phyloP scores from a whole-genome alignment of 2,329 filamentous ascomycete species.

The Xenoacremonium recifei region DNA sequence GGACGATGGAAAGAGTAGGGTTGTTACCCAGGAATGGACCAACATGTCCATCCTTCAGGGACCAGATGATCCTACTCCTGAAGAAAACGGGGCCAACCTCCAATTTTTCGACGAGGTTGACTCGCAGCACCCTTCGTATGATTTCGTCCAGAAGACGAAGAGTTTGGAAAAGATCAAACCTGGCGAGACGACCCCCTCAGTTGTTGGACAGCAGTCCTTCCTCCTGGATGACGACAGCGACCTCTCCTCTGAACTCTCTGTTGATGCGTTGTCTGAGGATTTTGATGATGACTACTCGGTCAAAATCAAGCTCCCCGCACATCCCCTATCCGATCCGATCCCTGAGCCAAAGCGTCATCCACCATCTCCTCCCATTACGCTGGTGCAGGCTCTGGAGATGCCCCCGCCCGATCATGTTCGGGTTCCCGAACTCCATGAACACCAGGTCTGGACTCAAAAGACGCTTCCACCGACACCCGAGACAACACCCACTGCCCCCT shows the following conservation, averaged over 20 bases:
- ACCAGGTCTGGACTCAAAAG: slow-evolving; percentile 23
- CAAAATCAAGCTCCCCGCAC: slow-evolving; percentile 29
- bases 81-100: slow-evolving; percentile 18
- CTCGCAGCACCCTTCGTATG: slow-evolving; percentile 45
- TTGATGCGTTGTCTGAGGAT: slow-evolving; percentile 42
- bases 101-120: slow-evolving; percentile 20
- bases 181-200: slow-evolving; percentile 30
- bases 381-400: slow-evolving; percentile 27
- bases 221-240: slow-evolving; percentile 52
- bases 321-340: slow-evolving; percentile 32
- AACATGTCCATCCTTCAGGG: slow-evolving; percentile 54
- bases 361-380: slow-evolving; percentile 26
- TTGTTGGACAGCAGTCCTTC: slow-evolving; percentile 41
- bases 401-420: slow-evolving; percentile 21
- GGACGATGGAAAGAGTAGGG: slow-evolving; percentile 47
- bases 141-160: slow-evolving; percentile 53
- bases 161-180: slow-evolving; percentile 47
- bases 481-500: slow-evolving; percentile 43
- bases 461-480: slow-evolving; percentile 43
- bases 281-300: slow-evolving; percentile 18
- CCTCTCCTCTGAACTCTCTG: slow-evolving; percentile 61
- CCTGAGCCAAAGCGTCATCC: slow-evolving; percentile 30
- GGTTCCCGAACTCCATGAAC: slow-evolving; percentile 23
- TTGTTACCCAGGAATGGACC: slow-evolving; percentile 48
- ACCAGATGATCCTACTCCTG: slow-evolving; percentile 33